Evolutionary conservation across 352 stramenopile species (phyloP), one percentile per base, ranked within the genome.

Genomic region (Phytophthora sp.): DNA sequence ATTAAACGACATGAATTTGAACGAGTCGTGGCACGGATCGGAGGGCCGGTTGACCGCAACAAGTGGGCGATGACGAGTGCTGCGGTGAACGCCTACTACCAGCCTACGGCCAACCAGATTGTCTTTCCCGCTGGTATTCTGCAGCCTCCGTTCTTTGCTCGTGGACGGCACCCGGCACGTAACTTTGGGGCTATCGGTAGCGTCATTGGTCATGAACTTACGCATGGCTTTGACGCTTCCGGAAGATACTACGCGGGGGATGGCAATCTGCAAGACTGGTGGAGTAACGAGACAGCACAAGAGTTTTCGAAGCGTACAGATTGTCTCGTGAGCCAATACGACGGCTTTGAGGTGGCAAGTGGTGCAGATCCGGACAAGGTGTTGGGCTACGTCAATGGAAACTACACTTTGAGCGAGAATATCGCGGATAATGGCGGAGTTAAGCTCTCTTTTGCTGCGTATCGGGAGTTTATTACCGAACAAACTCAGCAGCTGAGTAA

Each of bases 111-210:
- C 7, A 95, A 95, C 67, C 91, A 98, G 69, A 98, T 99, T 60
- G 94, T 98, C 7, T 99, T 99, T 67, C 96, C 96, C 3, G 96
- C 96, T 3, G 96, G 93, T 1, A 99, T 98, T 57, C 63, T 99
- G 13, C 95, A 99, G 69, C 80, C 93, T 45, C 96, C 96, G 6
- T 98, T 98, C 56, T 99, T 98, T 57, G 74, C 93, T 41, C 79
- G 77, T 20, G 72, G 82, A 26, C 74, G 73, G 0, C 91, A 98
- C 36, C 76, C 93, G 30, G 89, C 93, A 9, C 89, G 95, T 2
- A 98, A 98, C 59, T 99, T 96, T 67, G 96, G 96, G 13, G 86
- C 82, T 2, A 98, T 98, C 62, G 94, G 95, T 15, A 91, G 84
- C 11, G 80, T 98, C 44, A 97, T 98, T 47, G 96, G 93, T 4